Base-by-base conservation (phyloP, 2,329 filamentous ascomycete genomes). In the Rhynchosporium secalis region DNA sequence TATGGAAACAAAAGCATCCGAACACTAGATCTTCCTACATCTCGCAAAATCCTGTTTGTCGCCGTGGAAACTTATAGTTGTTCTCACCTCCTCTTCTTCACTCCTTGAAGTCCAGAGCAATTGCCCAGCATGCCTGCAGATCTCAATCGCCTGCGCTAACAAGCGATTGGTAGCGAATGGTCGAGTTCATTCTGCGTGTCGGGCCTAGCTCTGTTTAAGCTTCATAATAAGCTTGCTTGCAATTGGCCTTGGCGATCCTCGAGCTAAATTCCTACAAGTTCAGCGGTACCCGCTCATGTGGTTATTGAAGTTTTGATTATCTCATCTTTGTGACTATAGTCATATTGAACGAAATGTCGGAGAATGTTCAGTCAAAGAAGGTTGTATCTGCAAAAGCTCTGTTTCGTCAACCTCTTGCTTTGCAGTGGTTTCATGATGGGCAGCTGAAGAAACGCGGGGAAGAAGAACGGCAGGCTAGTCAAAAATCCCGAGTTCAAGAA, bases 381-480 rank as follows among this genome's bases (percentile, higher is more conserved):
- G 36, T 51, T 2, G 45, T 41, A 29, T 45, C 40, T 43, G 55
- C 60, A 38, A 36, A 55, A 15, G 63, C 63, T n/a, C 41, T 65
- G 36, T 63, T 65, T 38, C 45, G 61, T 33, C 63, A 65, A 47
- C 63, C 63, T 3, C 63, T 65, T 41, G 63, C 63, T n/a, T 51
- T 65, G 40, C 63, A 65, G 43, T 65, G 63, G 63, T 65, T 61
- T 58, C 48, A 65, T 28, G 54, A 61, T 55, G 63, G 63, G 6
- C 40, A 62, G 43, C 38, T 65, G 57, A 57, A 56, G 8, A 63
- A 65, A 31, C 55, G 58, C 4, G 26, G 41, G 7, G 58, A 65
- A 3, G 52, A 65, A 48, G 63, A 65, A 40, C 58, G 63, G 52
- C 57, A 60, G 26, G 63, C 63, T 5, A 60, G 63, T 41, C 76